Evolutionary conservation across 2,329 filamentous ascomycete species (phyloP).

Genomic region (Zasmidium citrigriseum): DNA sequence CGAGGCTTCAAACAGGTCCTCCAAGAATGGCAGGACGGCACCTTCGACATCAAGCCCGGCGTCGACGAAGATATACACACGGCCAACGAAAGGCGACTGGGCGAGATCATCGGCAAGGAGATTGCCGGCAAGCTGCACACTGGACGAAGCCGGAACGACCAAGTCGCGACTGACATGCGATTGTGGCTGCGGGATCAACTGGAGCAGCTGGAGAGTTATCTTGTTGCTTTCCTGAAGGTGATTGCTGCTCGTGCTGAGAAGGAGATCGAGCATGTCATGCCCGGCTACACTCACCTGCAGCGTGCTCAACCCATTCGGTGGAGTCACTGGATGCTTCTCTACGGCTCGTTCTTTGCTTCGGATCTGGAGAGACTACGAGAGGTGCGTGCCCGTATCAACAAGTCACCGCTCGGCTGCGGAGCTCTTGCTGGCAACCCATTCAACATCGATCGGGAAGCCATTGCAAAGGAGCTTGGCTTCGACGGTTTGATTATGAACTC

Average conservation of each 20-base stretch:
- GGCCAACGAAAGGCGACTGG: conserved; percentile 56
- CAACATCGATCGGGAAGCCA: conserved; percentile 74
- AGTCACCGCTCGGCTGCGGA: conserved; percentile 69
- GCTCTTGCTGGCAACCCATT: conserved; percentile 83
- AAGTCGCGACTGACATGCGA: conserved; percentile 87
- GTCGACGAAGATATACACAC: conserved; percentile 59
- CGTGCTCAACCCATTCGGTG: conserved; percentile 78
- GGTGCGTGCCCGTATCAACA: conserved; percentile 73
- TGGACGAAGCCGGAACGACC: conserved; percentile 82
- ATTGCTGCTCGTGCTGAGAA: conserved; percentile 68
- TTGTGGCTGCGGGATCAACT: conserved; percentile 82
- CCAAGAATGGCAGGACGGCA: conserved; percentile 49
- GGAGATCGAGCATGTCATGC: conserved; percentile 79
- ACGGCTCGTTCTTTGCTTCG: conserved; percentile 68
- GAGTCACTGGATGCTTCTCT: conserved; percentile 78
- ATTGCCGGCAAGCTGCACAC: conserved; percentile 89
- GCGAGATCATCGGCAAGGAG: conserved; percentile 84
- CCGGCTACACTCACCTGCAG: conserved; percentile 85
- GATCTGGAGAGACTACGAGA: conserved; percentile 78
- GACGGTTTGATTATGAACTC: conserved; percentile 74
- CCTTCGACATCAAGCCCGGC: conserved; percentile 48
- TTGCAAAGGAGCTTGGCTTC: conserved; percentile 80
- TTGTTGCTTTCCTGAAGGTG: conserved; percentile 70
- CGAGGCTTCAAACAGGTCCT: conserved; percentile 64
- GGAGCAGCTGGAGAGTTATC: conserved; percentile 65